These are phyloP conservation scores for Oropetium thomaeum DNA, from an alignment of 176 grass and related monocot species.

Conservation along the genomic window DNA sequence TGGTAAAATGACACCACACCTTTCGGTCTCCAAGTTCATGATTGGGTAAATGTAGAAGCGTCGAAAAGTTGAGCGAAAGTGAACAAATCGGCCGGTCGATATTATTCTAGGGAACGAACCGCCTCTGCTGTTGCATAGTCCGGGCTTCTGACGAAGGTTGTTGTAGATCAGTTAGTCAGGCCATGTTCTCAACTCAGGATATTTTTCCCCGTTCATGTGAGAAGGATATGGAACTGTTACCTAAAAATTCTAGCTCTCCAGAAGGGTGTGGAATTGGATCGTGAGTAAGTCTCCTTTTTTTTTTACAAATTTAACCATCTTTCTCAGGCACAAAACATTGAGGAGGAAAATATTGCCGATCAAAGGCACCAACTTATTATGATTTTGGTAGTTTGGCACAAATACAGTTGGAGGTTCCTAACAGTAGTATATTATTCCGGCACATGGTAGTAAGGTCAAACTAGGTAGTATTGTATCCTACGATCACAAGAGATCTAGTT, in stretches of 20 bases:
- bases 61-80: background rate
- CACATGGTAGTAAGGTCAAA: conserved; percentile 14
- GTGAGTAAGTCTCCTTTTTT: background rate
- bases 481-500: background rate
- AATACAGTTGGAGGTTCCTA: conserved; percentile 10
- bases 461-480: background rate
- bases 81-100: background rate
- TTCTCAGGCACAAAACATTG: conserved; percentile 1
- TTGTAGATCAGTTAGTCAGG: background rate
- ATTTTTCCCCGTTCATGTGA: background rate
- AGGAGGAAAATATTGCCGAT: background rate
- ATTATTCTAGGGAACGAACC: background rate
- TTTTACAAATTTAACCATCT: background rate
- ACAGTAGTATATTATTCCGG: background rate
- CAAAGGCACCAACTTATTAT: background rate
- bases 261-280: background rate
- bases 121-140: background rate
- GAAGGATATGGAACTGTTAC: background rate
- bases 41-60: conserved; percentile 15
- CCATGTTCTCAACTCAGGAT: background rate
- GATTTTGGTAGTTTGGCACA: background rate
- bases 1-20: conserved; percentile 13
- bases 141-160: background rate
- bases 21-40: conserved; percentile 35
- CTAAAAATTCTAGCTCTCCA: background rate